Base-by-base conservation (phyloP, 371 early-diverging fungal species). In the Choanephora cucurbitarum region DNA sequence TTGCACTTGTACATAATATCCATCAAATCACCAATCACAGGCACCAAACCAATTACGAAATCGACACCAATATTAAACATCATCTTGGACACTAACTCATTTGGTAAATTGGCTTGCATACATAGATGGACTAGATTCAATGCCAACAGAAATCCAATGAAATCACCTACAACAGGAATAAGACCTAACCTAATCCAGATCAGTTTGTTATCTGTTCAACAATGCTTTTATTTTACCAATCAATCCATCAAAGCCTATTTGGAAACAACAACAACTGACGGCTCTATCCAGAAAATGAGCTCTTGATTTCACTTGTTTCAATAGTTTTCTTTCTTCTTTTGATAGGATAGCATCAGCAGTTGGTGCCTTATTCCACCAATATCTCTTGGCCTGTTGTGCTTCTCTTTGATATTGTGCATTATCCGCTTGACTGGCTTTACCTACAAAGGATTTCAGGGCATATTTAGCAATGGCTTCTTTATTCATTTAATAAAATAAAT, bases 1-100 rank as follows among this genome's bases (percentile, higher is more conserved):
- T 81, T 81, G 49, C 75, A 72, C 59, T 78, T 81, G 52, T 69
- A 78, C 52, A 77, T 54, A 37, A 72, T 67, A 52, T 81, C 81
- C 48, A 72, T 21, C 6, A 81, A 32, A 54, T 81, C 81, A 32
- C 81, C 81, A 9, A 72, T 32, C 9, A 79, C 11, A 33, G 81
- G 81, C 3, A 81, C 62, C 31, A 81, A 32, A 0, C 81, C 81
- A 34, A 81, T 45, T 64, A 68, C 31, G 51, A 75, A 79, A 59
- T 82, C 82, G 51, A 79, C 49, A 14, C 50, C 57, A 33, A 79
- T 64, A 50, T 82, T 82, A 23, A 68, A 34, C 43, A 74, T 51
- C 82, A 82, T 82, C 49, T 67, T 61, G 18, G 61, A 52, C 6
- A 74, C 39, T 14, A 82, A 33, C 23, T 57, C 31, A 0, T 55